phyloP scores from a whole-genome alignment of 148 eudicot species.

The Camellia granthamiana region DNA sequence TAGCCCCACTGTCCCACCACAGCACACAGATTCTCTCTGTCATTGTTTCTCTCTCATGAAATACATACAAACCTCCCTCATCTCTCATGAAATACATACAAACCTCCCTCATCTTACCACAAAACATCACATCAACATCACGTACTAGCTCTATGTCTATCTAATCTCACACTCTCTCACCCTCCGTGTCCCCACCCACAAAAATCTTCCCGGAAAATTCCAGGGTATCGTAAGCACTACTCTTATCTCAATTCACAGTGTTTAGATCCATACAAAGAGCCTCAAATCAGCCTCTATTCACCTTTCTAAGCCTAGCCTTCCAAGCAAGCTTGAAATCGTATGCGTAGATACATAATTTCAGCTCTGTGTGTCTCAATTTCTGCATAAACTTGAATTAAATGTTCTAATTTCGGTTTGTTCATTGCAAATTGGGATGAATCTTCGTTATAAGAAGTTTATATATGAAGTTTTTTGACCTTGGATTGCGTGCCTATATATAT shows the following conservation, averaged over 20 bases:
- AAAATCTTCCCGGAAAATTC: slow-evolving; percentile 2
- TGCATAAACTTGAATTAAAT: neutral
- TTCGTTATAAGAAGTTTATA: neutral
- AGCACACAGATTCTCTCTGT: too few relatives aligned
- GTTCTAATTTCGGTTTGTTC: neutral
- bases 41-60: too few relatives aligned
- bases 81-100: too few relatives aligned
- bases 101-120: too few relatives aligned
- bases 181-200: neutral
- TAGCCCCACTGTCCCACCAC: too few relatives aligned
- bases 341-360: neutral
- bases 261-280: neutral
- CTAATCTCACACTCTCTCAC: neutral
- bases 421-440: neutral
- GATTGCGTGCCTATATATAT: neutral
- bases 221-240: neutral
- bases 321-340: neutral
- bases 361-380: neutral
- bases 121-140: too few relatives aligned
- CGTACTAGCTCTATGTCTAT: too few relatives aligned
- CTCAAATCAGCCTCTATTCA: neutral
- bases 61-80: too few relatives aligned
- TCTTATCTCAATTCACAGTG: neutral
- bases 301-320: neutral
- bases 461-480: neutral